Evolutionary conservation across 2,329 filamentous ascomycete genomes (phyloP), one percentile per base, ranked within the genome.

Genomic region (Ophidiomyces ophidiicola): DNA sequence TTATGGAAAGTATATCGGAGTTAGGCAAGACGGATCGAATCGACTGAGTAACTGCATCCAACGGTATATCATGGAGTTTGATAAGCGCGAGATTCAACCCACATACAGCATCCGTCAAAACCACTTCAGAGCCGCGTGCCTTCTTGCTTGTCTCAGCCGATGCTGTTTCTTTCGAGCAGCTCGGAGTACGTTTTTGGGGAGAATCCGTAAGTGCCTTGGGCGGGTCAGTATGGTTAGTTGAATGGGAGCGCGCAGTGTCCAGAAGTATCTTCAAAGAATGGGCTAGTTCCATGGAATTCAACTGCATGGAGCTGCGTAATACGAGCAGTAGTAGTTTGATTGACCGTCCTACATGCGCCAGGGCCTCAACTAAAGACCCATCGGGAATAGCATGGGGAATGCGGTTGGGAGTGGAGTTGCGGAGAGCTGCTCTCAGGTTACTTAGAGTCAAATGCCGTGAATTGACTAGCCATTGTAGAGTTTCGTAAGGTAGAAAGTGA

Each of bases 401-500:
- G 24, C 51, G 50, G n/a, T 54, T 54, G 36, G 54, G 57, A 41
- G 48, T 50, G 18, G 55, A 46, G 6, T 53, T 57, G 20, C 59
- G 55, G 21, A 64, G 48, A 10, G 62, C 61, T 36, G 54, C 54
- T 30, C 63, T 56, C 20, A 67, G 52, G n/a, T 60, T 62, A 34
- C 55, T 55, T 5, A 50, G 40, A 11, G 54, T 61, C 3, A 68
- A 41, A 19, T 63, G 53, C 12, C 62, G 60, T 5, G 56, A 42
- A 8, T 54, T 46, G 32, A 62, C 54, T 8, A 68, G 55, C 63
- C 63, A 67, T 21, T 57, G 44, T 36, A 62, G 61, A 6, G 61
- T 62, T 11, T 46, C 45, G 4, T 49, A 45, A 3, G 62, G 62
- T 51, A 61, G 60, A n/a, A 64, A 44, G 4, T 44, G 48, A 39